Percentiles rank a stretch among this genome's conserved stretches.
phyloP scores from a whole-genome alignment of 176 grass and related monocot genomes.

The Elaeis guineensis region DNA sequence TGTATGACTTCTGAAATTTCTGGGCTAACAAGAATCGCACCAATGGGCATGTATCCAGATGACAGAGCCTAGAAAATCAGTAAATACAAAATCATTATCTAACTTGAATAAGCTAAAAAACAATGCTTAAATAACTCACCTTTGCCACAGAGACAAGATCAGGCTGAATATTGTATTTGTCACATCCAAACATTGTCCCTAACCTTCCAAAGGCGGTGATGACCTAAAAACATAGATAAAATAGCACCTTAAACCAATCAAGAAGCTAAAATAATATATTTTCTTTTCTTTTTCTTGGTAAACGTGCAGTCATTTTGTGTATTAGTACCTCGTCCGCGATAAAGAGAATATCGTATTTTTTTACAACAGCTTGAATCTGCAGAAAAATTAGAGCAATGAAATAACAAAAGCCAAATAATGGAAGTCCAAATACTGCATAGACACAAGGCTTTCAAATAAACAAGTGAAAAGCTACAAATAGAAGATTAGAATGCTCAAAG shows the following conservation, averaged over 20 bases:
- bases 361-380: conserved; percentile 83
- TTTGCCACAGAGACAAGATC: conserved; percentile 90
- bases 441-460: background rate
- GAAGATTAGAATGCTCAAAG: background rate
- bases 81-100: background rate
- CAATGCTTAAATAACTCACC: conserved; percentile 20
- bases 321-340: conserved; percentile 85
- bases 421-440: too few species aligned
- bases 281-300: conserved; percentile 8
- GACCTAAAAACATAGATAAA: conserved; percentile 45
- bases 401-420: too few species aligned
- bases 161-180: conserved; percentile 78
- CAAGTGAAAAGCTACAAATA: background rate
- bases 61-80: conserved; percentile 69
- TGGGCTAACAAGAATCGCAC: conserved; percentile 76
- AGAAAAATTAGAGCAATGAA: conserved; percentile 7
- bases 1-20: conserved; percentile 84
- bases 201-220: conserved; percentile 98
- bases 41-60: conserved; percentile 86
- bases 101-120: background rate
- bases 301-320: background rate
- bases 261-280: background rate
- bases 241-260: background rate
- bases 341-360: conserved; percentile 96
- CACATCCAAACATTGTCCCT: conserved; percentile 91